Evolutionary conservation across 2,329 filamentous ascomycete genomes (phyloP).

Genomic region (Knoxdaviesia capensis): DNA sequence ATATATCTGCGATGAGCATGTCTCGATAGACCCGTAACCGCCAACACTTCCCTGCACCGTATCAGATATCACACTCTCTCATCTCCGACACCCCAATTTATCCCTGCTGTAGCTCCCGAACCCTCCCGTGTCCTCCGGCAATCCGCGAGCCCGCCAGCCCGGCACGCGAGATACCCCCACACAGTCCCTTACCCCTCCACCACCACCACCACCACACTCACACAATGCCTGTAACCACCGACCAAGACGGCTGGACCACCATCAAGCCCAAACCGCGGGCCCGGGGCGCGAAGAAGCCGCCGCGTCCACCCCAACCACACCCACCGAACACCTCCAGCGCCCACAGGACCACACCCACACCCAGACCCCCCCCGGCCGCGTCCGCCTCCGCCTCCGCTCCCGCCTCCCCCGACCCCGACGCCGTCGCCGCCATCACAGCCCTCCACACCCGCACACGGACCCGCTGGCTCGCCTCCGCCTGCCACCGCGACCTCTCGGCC

Average conservation of each 20-base stretch:
- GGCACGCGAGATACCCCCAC: too few relatives aligned
- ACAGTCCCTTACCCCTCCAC: too few relatives aligned
- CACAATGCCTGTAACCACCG: neutral
- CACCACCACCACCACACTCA: neutral
- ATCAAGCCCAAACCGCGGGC: constrained; percentile 7
- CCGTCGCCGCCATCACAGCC: neutral
- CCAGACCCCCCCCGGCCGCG: neutral
- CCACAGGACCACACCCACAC: neutral
- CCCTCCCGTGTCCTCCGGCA: too few relatives aligned
- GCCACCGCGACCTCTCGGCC: neutral
- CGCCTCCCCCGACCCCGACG: neutral
- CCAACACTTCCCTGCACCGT: too few relatives aligned
- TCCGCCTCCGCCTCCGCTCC: neutral
- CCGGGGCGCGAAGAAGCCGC: neutral
- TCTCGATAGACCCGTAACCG: too few relatives aligned
- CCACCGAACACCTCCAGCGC: neutral
- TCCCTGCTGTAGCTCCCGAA: too few relatives aligned
- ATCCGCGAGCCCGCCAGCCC: too few relatives aligned
- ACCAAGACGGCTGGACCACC: constrained; percentile 7
- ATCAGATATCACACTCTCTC: neutral
- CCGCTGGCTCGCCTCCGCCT: constrained; percentile 8
- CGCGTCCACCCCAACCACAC: neutral
- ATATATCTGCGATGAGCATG: too few relatives aligned
- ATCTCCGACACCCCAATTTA: too few relatives aligned
- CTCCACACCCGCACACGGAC: constrained; percentile 8